A percentile compares a stretch with the other conserved stretches of the same genome.
Evolutionary conservation across 2,329 filamentous ascomycete species (phyloP).

Genomic region (Lomentospora prolificans): DNA sequence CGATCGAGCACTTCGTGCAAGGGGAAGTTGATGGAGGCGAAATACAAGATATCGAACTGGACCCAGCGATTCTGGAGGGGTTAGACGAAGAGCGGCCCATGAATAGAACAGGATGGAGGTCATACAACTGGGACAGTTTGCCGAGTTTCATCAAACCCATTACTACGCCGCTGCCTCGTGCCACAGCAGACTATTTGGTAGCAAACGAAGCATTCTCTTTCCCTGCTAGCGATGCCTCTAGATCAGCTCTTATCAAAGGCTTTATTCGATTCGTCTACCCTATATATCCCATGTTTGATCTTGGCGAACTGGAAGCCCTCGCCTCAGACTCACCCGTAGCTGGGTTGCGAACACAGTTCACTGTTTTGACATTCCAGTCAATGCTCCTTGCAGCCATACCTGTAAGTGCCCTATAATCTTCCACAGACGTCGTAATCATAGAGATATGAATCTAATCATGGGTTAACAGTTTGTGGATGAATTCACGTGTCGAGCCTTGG

Average conservation of each 20-base stretch:
- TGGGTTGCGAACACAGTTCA: background rate
- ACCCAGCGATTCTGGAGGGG: background rate
- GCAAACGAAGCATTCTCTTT: conserved; percentile 7
- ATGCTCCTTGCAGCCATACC: conserved; percentile 6
- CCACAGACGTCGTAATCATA: background rate
- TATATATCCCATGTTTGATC: conserved; percentile 6
- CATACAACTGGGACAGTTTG: background rate
- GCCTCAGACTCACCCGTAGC: background rate
- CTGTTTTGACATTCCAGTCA: conserved; percentile 2
- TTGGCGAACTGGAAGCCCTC: background rate
- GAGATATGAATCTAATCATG: background rate
- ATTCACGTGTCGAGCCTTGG: background rate
- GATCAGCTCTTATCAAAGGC: background rate
- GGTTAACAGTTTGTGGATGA: background rate
- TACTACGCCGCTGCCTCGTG: background rate
- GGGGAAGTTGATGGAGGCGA: background rate
- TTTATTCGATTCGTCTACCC: conserved; percentile 3
- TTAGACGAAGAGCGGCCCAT: background rate
- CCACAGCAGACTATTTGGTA: background rate
- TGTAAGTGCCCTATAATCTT: background rate
- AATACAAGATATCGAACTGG: background rate
- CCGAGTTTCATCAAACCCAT: conserved; percentile 7
- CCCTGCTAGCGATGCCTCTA: background rate
- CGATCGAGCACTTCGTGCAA: background rate
- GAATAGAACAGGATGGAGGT: background rate